Evolutionary conservation across 225 moss, liverwort and hornwort species (phyloP), one percentile per base, ranked within the genome.

Genomic region (Thuidium tamariscinum): DNA sequence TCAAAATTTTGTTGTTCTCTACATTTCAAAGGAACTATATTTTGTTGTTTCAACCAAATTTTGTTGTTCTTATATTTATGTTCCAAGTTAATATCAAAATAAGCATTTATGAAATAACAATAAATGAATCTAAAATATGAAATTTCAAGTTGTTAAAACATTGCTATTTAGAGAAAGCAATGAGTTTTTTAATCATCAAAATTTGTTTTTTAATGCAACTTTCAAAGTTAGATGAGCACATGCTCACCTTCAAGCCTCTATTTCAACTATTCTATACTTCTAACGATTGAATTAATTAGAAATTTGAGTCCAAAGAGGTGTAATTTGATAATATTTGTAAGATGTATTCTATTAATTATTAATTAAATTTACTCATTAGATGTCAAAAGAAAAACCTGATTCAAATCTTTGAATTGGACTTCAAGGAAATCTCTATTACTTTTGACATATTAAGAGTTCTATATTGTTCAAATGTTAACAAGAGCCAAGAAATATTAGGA

Each of bases 331-430:
- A 71, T 0, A 26, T 71, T 16, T 27, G 16, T 27, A 9, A 15
- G 29, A 44, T 10, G 7, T 42, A 70, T 4, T 41, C 42, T 6
- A 42, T 26, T 70, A 5, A 42, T 3, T 27, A 9, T 26, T 27
- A 16, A 19, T 54, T 54, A 59, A 20, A 25, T 11, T 25, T 59
- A 26, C 1, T 42, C 27, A 44, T 16, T 7, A 14, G 32, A 48
- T 2, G 0, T 30, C 2, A 19, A 48, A 48, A 3, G 19, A 30
- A 19, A 49, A 48, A 48, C 12, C 32, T 1, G 32, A 19, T 0
- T 0, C 72, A 72, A 30, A 73, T 29, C 3, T 73, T 30, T 46
- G 16, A 11, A 6, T 44, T 48, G 48, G 1, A 73, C 18, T 30
- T 48, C 30, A 30, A 30, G 19, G 29, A 17, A 10, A 27, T 29